Percentiles rank a stretch among this genome's conserved stretches.
Evolutionary conservation across 1,284 basidiomycete genomes (phyloP).

Genomic region (Austroboletus novae-zelandiae): DNA sequence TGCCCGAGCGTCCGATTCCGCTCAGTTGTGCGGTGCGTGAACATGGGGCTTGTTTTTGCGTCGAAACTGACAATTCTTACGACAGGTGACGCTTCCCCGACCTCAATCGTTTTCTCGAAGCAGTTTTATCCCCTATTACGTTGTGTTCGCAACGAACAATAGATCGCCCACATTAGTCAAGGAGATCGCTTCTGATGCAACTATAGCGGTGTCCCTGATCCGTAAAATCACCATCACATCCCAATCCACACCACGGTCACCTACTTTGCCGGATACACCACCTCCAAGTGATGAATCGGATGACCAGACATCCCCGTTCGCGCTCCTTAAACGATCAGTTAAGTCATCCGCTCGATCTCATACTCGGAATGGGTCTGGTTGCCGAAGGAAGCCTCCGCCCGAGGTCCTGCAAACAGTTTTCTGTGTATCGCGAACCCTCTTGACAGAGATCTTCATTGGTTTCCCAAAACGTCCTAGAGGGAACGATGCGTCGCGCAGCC

Average conservation of each 20-base stretch:
- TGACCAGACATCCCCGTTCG: slow-evolving; percentile 5
- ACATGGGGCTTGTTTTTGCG: not conserved
- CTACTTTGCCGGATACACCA: slow-evolving; percentile 47
- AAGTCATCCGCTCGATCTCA: slow-evolving; percentile 29
- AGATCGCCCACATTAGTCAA: slow-evolving; percentile 50
- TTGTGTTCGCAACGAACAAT: slow-evolving; percentile 64
- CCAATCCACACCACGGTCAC: slow-evolving; percentile 36
- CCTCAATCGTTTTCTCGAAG: slow-evolving; percentile 56
- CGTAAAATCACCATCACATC: slow-evolving; percentile 52
- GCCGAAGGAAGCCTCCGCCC: slow-evolving; percentile 44
- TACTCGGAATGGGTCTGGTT: slow-evolving; percentile 18
- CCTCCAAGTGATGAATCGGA: slow-evolving; percentile 51
- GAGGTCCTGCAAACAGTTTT: slow-evolving; percentile 43
- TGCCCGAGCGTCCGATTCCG: slow-evolving; percentile 57
- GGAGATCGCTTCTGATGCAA: slow-evolving; percentile 68
- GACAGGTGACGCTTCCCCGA: slow-evolving; percentile 61
- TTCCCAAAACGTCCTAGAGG: slow-evolving; percentile 66
- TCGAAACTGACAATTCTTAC: slow-evolving; percentile 3
- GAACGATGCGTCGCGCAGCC: slow-evolving; percentile 34
- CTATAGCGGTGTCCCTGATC: slow-evolving; percentile 59
- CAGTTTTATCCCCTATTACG: slow-evolving; percentile 61
- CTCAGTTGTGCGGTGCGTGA: slow-evolving; percentile 59
- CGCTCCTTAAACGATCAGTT: slow-evolving; percentile 47
- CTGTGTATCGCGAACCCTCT: slow-evolving; percentile 48
- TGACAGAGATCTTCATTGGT: slow-evolving; percentile 55